Percentiles rank a stretch among this genome's conserved stretches.
phyloP scores from a whole-genome alignment of 2,329 filamentous ascomycete species.

The Triangularia setosa region DNA sequence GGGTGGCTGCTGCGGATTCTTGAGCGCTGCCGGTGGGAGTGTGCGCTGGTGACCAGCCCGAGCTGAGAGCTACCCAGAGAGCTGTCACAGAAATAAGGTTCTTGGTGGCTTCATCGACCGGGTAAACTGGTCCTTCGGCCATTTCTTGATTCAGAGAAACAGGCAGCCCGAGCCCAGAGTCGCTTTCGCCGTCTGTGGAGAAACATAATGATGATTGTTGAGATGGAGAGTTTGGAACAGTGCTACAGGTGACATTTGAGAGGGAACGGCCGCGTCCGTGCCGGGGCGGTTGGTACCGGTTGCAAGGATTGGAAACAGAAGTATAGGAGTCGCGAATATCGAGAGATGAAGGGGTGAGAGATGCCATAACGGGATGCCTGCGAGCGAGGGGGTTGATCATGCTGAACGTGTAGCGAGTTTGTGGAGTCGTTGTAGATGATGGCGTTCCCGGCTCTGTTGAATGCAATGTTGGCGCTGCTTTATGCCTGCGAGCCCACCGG shows the following conservation, averaged over 20 bases:
- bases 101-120: slow-evolving; percentile 43
- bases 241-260: slow-evolving; percentile 7
- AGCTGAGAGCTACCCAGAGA: slow-evolving; percentile 48
- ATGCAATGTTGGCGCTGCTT: slow-evolving; percentile 7
- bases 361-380: slow-evolving; percentile 71
- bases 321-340: slow-evolving; percentile 68
- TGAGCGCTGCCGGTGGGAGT: slow-evolving; percentile 6
- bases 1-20: neutral
- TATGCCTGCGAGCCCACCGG: slow-evolving; percentile 61
- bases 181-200: slow-evolving; percentile 23
- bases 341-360: slow-evolving; percentile 58
- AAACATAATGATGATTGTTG: slow-evolving; percentile 15
- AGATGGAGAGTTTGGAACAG: slow-evolving; percentile 8
- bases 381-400: slow-evolving; percentile 66
- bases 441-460: slow-evolving; percentile 22
- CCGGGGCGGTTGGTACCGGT: slow-evolving; percentile 44
- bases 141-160: slow-evolving; percentile 12
- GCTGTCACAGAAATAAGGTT: slow-evolving; percentile 49
- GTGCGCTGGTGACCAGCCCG: slow-evolving; percentile 35
- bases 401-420: slow-evolving; percentile 63
- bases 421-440: slow-evolving; percentile 19
- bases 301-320: slow-evolving; percentile 48
- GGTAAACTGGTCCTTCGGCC: slow-evolving; percentile 33
- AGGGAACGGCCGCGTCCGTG: slow-evolving; percentile 9
- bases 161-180: slow-evolving; percentile 19